Base-by-base conservation (phyloP, 805 yeast species). In the Cyberlindnera subsufficiens region DNA sequence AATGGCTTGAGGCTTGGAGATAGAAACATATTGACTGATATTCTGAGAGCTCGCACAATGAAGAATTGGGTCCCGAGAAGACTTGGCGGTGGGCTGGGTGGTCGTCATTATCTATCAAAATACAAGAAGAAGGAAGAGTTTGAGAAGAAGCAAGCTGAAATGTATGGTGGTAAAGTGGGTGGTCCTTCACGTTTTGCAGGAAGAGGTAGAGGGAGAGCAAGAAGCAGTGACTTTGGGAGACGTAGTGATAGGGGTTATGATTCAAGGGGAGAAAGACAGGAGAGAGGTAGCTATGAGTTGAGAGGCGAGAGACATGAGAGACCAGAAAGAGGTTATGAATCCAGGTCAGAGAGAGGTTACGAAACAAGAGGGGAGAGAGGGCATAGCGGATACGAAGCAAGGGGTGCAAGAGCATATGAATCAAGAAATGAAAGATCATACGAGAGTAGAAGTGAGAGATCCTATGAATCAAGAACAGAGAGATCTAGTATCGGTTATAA, bases 81-180 rank as follows among this genome's bases (percentile, higher is more conserved):
- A 45, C 67, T 91, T 3, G 96, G 96, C 1, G 97, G 97, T 4
- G 97, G 97, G 0, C 63, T 86, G n/a, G 97, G 97, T 4, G 96
- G 96, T 1, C 69, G 93, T 42, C 78, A 80, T 39, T 80, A 80
- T 55, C 71, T 78, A 3, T 66, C 61, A 45, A 59, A 49, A 35
- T 52, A 52, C n/a, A 45, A 35, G 20, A 39, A 42, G 34, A 52
- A 46, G 16, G 55, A 51, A 13, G 36, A 33, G 7, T 13, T 29
- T 18, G 40, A 37, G 31, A 30, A 30, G 34, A 37, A 37, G 40
- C 30, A 37, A 19, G 35, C 33, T 17, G 40, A 37, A 19, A 30
- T 37, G 40, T 37, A 37, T 14, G 33, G 32, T 10, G 31, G 40
- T 19, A 30, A 20, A 6, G 19, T 29, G 34, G 19, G 34, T 8